A percentile compares a stretch with the other conserved stretches of the same genome.
Evolutionary conservation across 2,329 filamentous ascomycete species (phyloP).

Genomic region (Triangularia verruculosa): DNA sequence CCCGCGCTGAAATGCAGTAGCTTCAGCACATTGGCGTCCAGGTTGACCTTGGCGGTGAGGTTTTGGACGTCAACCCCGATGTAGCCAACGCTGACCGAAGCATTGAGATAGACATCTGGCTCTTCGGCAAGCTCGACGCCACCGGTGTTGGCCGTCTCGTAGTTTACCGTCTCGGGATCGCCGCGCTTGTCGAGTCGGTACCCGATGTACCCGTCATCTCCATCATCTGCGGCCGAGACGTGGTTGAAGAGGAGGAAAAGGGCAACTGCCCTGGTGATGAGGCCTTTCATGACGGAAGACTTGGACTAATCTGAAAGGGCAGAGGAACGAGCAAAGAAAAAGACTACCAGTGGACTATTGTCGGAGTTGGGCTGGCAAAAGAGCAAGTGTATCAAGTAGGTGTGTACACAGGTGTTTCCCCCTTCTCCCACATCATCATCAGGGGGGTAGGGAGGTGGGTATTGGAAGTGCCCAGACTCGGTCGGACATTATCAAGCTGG

Average conservation of each 20-base stretch:
- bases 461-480: not conserved
- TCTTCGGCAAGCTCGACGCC: slow-evolving; percentile 42
- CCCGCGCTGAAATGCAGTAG: slow-evolving; percentile 60
- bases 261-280: slow-evolving; percentile 28
- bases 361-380: not conserved
- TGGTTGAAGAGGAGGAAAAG: slow-evolving; percentile 26
- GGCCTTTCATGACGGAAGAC: slow-evolving; percentile 22
- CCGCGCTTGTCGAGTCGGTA: slow-evolving; percentile 52
- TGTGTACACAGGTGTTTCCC: not conserved
- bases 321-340: not conserved
- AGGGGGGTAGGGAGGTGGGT: not conserved
- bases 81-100: slow-evolving; percentile 54
- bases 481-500: not conserved
- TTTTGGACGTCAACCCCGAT: slow-evolving; percentile 59
- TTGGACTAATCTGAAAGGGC: not conserved
- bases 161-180: slow-evolving; percentile 49
- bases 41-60: slow-evolving; percentile 58
- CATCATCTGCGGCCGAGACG: slow-evolving; percentile 30
- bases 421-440: not conserved
- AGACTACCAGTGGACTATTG: not conserved
- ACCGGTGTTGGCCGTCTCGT: slow-evolving; percentile 51
- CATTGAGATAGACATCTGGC: slow-evolving; percentile 61
- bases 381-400: not conserved
- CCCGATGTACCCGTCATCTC: slow-evolving; percentile 50
- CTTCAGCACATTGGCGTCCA: slow-evolving; percentile 56